Evolutionary conservation across 2,329 filamentous ascomycete species (phyloP), one percentile per base, ranked within the genome.

Genomic region (Trichoderma oligosporum): DNA sequence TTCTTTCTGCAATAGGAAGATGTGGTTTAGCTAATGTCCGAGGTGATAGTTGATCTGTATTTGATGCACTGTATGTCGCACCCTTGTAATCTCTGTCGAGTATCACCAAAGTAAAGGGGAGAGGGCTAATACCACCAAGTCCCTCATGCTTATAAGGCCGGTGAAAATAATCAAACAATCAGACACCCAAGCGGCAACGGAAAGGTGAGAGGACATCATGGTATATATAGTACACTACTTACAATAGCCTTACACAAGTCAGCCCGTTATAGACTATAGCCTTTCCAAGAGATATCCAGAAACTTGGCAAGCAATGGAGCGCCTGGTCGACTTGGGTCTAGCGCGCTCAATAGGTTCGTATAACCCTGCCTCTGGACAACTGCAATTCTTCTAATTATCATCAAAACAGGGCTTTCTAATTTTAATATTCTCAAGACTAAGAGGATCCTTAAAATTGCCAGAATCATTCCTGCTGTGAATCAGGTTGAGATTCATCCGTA

Each of bases 61-160:
- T 53, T 53, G 49, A 53, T 53, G 49, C 49, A 53, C 20, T 53
- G 49, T 53, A 33, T 24, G 49, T 33, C 25, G 7, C 49, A 18
- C 4, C 9, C 33, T 9, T n/a, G 4, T 8, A 12, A n/a, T 16
- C 24, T 8, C 24, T 8, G 14, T 4, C 7, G 11, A 49, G 16
- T 4, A 49, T 20, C 9, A 8, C 33, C 14, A 25, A 5, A 9
- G 16, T 8, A 24, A 7, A 24, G 14, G 2, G 6, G 25, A 27
- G 7, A 42, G 14, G 41, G 18, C 38, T 53, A 16, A 53, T 24
- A n/a, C 18, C 6, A 24, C 2, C 8, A 42, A 53, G 49, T 53
- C 25, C 49, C 49, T 42, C 49, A 53, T 16, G 49, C 49, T 53
- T 53, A 53, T 14, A 53, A 53, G 49, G 49, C 49, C 8, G 49